A percentile compares a stretch with the other conserved stretches of the same genome.
These are phyloP conservation scores for Saccharum spontaneum DNA, from an alignment of 176 grass and related monocot genomes.

Conservation along the genomic window DNA sequence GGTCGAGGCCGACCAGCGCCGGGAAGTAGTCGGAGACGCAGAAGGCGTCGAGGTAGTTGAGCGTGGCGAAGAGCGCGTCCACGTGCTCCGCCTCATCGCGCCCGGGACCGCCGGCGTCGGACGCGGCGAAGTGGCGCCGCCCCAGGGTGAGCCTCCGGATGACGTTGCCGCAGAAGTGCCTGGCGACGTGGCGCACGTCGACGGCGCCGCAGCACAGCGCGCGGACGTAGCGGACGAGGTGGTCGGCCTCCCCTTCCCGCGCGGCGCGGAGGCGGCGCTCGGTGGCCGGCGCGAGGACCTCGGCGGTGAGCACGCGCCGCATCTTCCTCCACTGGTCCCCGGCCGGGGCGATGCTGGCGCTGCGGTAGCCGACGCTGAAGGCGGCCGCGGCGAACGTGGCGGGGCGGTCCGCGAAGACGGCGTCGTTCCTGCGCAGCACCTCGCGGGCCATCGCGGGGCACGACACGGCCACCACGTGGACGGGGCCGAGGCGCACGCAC, in stretches of 20 bases:
- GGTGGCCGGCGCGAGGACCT: not conserved
- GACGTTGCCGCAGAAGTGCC: constrained; percentile 49
- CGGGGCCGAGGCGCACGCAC: constrained; percentile 47
- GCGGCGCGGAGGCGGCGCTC: not conserved
- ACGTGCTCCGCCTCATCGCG: constrained; percentile 47
- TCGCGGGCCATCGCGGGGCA: too few relatives aligned
- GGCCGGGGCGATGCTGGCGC: constrained; percentile 35
- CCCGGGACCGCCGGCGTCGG: not conserved
- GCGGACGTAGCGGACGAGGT: constrained; percentile 38
- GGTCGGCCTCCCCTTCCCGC: constrained; percentile 44
- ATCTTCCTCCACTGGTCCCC: constrained; percentile 12
- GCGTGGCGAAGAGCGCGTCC: constrained; percentile 30
- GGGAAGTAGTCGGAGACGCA: constrained; percentile 58
- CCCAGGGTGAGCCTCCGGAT: constrained; percentile 49
- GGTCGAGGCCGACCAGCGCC: constrained; percentile 34
- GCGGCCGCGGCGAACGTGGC: constrained; percentile 40
- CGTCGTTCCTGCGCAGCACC: constrained; percentile 36
- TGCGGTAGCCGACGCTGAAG: constrained; percentile 40
- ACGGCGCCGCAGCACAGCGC: not conserved
- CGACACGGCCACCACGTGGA: constrained; percentile 21
- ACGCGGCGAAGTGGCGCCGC: constrained; percentile 25
- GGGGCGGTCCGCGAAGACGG: constrained; percentile 47
- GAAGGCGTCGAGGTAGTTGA: constrained; percentile 41
- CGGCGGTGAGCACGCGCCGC: not conserved
- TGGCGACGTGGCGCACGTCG: constrained; percentile 28